A percentile compares a stretch with the other conserved stretches of the same genome.
Evolutionary conservation across 495 filamentous ascomycete genomes (phyloP).

Genomic region (Lepraria neglecta): DNA sequence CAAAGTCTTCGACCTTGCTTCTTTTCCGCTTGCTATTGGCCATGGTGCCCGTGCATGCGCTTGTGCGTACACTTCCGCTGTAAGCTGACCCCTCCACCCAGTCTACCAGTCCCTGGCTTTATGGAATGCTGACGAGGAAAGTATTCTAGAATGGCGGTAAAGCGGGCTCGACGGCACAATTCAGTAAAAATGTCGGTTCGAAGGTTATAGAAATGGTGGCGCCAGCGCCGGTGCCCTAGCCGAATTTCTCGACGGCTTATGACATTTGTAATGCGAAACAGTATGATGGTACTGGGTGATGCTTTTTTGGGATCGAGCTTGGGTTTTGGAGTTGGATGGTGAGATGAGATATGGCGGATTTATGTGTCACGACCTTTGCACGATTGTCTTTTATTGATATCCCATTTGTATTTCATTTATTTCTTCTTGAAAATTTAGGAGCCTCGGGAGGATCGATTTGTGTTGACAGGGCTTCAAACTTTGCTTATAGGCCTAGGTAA

Average conservation of each 20-base stretch:
- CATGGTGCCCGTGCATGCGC: background rate
- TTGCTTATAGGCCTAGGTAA: too few species aligned
- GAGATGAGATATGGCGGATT: too few species aligned
- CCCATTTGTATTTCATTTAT: too few species aligned
- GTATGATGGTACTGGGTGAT: background rate
- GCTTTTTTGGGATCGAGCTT: too few species aligned
- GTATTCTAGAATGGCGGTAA: background rate
- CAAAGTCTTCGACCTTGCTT: slow-evolving; percentile 17
- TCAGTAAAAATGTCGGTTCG: background rate
- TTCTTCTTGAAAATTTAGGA: too few species aligned
- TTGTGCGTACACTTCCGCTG: background rate
- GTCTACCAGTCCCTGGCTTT: background rate
- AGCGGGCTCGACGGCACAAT: background rate
- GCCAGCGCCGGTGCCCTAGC: background rate
- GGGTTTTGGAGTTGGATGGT: too few species aligned
- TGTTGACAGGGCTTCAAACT: too few species aligned
- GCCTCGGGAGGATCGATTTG: too few species aligned
- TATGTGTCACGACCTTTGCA: too few species aligned
- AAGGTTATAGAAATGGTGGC: background rate
- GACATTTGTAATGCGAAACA: background rate
- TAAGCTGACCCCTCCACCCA: background rate
- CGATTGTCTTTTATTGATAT: too few species aligned
- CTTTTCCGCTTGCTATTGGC: slow-evolving; percentile 14
- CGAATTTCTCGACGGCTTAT: background rate
- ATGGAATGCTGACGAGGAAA: background rate